Base-by-base conservation (phyloP, 768 basidiomycete genomes). In the Boletus sp. region DNA sequence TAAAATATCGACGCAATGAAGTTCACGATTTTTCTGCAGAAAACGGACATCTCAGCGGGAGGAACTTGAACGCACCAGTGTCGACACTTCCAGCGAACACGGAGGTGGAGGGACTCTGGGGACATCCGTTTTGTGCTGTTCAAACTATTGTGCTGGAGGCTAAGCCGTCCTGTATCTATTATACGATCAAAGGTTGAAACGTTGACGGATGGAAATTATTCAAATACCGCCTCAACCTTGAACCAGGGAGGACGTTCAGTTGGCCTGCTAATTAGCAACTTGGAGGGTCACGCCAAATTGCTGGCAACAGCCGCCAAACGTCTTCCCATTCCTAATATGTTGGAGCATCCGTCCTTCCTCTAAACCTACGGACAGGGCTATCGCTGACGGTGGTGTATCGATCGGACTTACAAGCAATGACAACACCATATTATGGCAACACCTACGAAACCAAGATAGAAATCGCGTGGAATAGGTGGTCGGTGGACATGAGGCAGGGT, bases 401-500 rank as follows among this genome's bases (percentile, higher is more conserved):
- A 23, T 25, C 23, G 17, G 44, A n/a, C 32, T 21, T 19, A 27
- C 25, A 14, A 21, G 21, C n/a, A 15, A 4, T 35, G n/a, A 19
- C 27, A 15, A 8, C n/a, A 25, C 14, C 7, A 35, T 42, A 35
- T 34, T 33, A 23, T 25, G 27, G 32, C 42, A 34, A 33, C 2
- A 25, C 38, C 32, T 30, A 7, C n/a, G 3, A 42, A 50, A 44
- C 51, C 49, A 51, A 52, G 54, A 66, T 59, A 41, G 49, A 49
- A 66, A 60, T 45, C 40, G 51, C 49, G 46, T 38, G 51, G 41
- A 58, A 44, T 29, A 27, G 51, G 29, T 14, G 45, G 50, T 51
- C 27, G 40, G 40, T 49, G 46, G 39, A 48, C 65, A 58, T 32
- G 64, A 61, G 64, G 64, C 62, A 39, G 43, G 35, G 45, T 29